Percentiles rank a stretch among this genome's conserved stretches.
These are phyloP conservation scores for Thraustotheca clavata DNA, from an alignment of 352 stramenopile species.

Conservation along the genomic window DNA sequence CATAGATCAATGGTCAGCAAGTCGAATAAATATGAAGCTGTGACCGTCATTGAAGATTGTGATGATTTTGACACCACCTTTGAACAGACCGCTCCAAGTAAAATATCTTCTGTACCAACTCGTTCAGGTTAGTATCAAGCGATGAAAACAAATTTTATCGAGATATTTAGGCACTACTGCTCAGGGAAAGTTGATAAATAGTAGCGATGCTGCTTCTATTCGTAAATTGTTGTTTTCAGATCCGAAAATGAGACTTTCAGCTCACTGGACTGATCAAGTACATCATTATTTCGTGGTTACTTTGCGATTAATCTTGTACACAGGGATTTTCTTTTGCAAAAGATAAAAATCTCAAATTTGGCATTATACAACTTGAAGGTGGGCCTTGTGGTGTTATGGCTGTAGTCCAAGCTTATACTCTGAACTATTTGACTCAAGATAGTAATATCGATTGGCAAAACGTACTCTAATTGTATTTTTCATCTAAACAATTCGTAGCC, in stretches of 20 bases:
- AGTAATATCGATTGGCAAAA: conserved; percentile 42
- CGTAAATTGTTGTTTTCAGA: conserved; percentile 51
- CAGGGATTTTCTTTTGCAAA: conserved; percentile 67
- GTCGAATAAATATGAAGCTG: not conserved
- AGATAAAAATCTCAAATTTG: conserved; percentile 57
- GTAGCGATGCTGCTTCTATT: conserved; percentile 39
- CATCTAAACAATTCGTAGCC: conserved; percentile 29
- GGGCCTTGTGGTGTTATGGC: conserved; percentile 93
- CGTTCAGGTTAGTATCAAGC: too few species aligned
- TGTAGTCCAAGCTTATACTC: conserved; percentile 87
- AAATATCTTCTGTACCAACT: too few species aligned
- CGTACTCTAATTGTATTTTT: conserved; percentile 32
- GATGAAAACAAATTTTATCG: too few species aligned
- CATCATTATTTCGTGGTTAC: conserved; percentile 4
- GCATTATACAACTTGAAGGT: conserved; percentile 88
- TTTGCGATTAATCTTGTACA: not conserved
- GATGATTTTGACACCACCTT: conserved; percentile 35
- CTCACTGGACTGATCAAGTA: conserved; percentile 64
- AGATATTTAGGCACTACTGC: not conserved
- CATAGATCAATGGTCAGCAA: too few species aligned
- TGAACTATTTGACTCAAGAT: conserved; percentile 60
- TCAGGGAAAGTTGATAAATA: conserved; percentile 24
- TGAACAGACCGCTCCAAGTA: conserved; percentile 16
- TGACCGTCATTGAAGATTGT: conserved; percentile 34
- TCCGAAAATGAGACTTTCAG: conserved; percentile 46